Evolutionary conservation across 1,284 basidiomycete species (phyloP), one percentile per base, ranked within the genome.

Genomic region (Grifola frondosa): DNA sequence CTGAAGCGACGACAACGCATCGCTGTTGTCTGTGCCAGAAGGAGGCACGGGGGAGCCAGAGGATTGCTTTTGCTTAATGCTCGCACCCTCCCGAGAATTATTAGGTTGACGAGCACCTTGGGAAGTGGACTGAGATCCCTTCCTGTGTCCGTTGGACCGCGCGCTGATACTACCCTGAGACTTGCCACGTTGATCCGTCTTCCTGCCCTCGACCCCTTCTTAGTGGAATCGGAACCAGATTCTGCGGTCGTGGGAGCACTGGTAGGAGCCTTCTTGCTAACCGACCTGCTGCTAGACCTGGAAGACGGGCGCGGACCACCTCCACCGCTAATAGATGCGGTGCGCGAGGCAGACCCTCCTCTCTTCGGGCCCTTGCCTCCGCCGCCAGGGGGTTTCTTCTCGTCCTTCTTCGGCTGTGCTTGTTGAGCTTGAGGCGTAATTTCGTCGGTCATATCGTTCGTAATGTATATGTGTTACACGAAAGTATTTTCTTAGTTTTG

Each of bases 401-500:
- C 82, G 58, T 86, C 82, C 67, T 74, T 63, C 60, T 61, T 61
- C 16, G 52, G 52, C 37, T 59, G 52, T 28, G 53, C 51, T 46
- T 63, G 69, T 61, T 75, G 78, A 53, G 70, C 64, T 64, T 75
- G 75, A 60, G 75, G 71, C 64, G 74, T 74, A 59, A 73, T 69
- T 75, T 89, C 82, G 76, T 89, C 86, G 65, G 83, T 85, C 86
- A 90, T 89, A 69, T 81, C 79, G 81, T 79, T 86, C 83, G 81
- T 88, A 75, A 80, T 64, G 75, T 57, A 56, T 70, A 64, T 65
- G 66, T 69, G 65, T 67, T 64, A 65, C 66, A 63, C 60, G 59
- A 57, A 49, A 48, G 44, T 44, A 44, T 44, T 65, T 67, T 70
- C 63, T 52, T 57, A 48, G 61, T 72, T 70, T 70, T 71, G 62